A percentile compares a stretch with the other conserved stretches of the same genome.
These are phyloP conservation scores for Ophiorrhiza pumila DNA, from an alignment of 257 asterid genomes.

Conservation along the genomic window DNA sequence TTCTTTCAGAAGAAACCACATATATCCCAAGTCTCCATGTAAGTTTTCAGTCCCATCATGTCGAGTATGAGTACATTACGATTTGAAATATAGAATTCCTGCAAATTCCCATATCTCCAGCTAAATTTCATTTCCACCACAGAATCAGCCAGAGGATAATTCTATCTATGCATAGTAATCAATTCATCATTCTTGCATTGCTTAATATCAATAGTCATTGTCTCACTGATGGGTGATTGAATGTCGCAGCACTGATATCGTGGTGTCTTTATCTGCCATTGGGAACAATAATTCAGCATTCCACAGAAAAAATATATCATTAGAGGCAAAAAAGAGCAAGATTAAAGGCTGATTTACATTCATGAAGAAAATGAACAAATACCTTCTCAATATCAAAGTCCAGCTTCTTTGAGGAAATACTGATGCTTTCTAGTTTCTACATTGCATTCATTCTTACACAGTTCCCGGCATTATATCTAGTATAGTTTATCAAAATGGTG, in stretches of 20 bases:
- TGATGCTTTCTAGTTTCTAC: conserved; percentile 37
- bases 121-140: too few species aligned
- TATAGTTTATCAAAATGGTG: too few species aligned
- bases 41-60: too few species aligned
- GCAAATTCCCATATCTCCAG: too few species aligned
- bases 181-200: conserved; percentile 52
- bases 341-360: not conserved
- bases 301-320: not conserved
- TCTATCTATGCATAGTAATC: conserved; percentile 47
- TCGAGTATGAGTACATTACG: too few species aligned
- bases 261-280: conserved; percentile 44
- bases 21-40: too few species aligned
- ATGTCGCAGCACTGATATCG: conserved; percentile 79
- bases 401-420: conserved; percentile 33
- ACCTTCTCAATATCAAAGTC: conserved; percentile 49
- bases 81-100: too few species aligned
- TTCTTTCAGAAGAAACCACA: too few species aligned
- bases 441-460: conserved; percentile 39
- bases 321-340: not conserved
- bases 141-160: too few species aligned
- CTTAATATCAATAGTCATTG: conserved; percentile 41
- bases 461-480: too few species aligned
- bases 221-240: too few species aligned
- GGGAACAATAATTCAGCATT: conserved; percentile 6
- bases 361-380: too few species aligned